phyloP scores from a whole-genome alignment of 2,329 filamentous ascomycete genomes.

The Colletotrichum echinochloae region DNA sequence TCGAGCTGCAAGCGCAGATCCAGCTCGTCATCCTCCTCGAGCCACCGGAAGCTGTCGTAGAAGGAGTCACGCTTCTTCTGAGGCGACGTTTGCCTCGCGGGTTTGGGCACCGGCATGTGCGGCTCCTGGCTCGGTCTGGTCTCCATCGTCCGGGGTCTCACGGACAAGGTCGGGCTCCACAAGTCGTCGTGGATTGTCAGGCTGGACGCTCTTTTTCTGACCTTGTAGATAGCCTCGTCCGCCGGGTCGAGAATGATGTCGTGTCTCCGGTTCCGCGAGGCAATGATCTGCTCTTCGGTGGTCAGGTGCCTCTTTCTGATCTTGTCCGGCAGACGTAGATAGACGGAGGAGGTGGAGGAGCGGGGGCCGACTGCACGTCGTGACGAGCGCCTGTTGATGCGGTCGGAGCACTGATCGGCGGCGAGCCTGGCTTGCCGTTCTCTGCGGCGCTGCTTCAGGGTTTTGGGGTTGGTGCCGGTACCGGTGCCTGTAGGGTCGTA shows the following conservation, averaged over 20 bases:
- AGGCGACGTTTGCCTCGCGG: constrained; percentile 8
- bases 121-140: constrained; percentile 38
- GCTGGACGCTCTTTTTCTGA: constrained; percentile 55
- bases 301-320: constrained; percentile 78
- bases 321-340: constrained; percentile 77
- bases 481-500: constrained; percentile 12
- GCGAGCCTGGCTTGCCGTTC: constrained; percentile 36
- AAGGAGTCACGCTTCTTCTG: constrained; percentile 62
- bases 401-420: constrained; percentile 49
- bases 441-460: constrained; percentile 39
- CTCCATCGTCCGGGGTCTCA: constrained; percentile 48
- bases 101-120: constrained; percentile 30
- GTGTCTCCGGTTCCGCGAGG: constrained; percentile 65
- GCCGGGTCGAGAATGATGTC: constrained; percentile 57
- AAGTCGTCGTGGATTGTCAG: constrained; percentile 49
- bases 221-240: constrained; percentile 67
- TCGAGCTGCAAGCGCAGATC: constrained; percentile 76
- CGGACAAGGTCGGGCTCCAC: constrained; percentile 47
- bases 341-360: constrained; percentile 72
- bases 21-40: constrained; percentile 78
- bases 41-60: constrained; percentile 77
- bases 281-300: constrained; percentile 75
- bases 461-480: constrained; percentile 30
- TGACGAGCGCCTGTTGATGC: constrained; percentile 47
- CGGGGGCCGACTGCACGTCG: constrained; percentile 46